Evolutionary conservation across 495 filamentous ascomycete species (phyloP).

Genomic region (Penicillium nucicola): DNA sequence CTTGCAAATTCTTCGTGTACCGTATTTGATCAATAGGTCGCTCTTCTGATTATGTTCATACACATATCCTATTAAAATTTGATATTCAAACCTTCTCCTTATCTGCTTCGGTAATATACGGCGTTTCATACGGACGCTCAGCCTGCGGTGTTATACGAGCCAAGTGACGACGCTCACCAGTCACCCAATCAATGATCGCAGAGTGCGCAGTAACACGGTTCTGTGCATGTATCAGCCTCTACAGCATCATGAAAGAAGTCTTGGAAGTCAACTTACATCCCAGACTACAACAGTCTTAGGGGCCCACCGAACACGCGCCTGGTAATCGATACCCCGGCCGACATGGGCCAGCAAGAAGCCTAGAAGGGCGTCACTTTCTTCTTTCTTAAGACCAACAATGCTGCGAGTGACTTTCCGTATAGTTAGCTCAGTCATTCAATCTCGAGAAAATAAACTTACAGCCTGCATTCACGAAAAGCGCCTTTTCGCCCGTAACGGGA

Average conservation of each 20-base stretch:
- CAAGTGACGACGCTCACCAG: conserved; percentile 68
- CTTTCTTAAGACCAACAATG: conserved; percentile 73
- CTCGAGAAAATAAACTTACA: conserved; percentile 49
- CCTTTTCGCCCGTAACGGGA: conserved; percentile 78
- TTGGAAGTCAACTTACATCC: conserved; percentile 51
- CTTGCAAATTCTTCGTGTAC: no score
- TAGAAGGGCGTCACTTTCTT: conserved; percentile 72
- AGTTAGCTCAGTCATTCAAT: conserved; percentile 3
- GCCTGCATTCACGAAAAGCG: conserved; percentile 73
- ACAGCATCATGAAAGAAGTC: neutral
- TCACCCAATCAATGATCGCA: conserved; percentile 76
- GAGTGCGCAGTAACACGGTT: conserved; percentile 78
- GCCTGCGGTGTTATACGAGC: conserved; percentile 83
- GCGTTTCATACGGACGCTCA: conserved; percentile 44
- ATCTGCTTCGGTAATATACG: conserved; percentile 11
- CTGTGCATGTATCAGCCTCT: conserved; percentile 23
- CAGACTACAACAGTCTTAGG: conserved; percentile 76
- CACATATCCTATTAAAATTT: neutral
- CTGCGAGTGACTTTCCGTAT: conserved; percentile 56
- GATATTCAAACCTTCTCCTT: conserved; percentile 1
- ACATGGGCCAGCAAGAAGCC: conserved; percentile 80
- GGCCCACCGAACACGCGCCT: conserved; percentile 72
- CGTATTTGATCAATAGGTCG: no score
- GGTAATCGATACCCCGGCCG: conserved; percentile 70
- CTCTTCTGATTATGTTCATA: no score